A percentile compares a stretch with the other conserved stretches of the same genome.
phyloP scores from a whole-genome alignment of 73 alveolate species.

The Paramecium caudatum region DNA sequence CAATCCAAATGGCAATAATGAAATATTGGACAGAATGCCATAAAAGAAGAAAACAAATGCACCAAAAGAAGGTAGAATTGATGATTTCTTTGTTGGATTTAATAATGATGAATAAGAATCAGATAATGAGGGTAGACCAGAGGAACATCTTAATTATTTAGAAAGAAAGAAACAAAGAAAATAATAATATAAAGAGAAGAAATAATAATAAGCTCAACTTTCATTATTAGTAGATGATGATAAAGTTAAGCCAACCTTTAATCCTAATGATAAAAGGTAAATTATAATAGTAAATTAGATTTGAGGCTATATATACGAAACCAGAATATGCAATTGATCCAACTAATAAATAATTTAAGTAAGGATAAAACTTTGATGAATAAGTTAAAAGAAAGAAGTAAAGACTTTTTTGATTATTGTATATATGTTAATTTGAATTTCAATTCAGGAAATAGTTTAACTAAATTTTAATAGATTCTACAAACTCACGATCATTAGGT shows the following conservation, averaged over 20 bases:
- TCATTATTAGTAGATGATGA: constrained; percentile 86
- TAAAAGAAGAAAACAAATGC: constrained; percentile 3
- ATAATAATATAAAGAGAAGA: constrained; percentile 77
- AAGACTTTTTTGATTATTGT: constrained; percentile 54
- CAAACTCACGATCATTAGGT: neutral
- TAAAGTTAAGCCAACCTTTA: constrained; percentile 76
- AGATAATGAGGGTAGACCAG: constrained; percentile 79
- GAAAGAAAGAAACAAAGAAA: constrained; percentile 41
- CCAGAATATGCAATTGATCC: constrained; percentile 94
- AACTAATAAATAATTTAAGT: constrained; percentile 81
- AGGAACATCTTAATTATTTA: constrained; percentile 77
- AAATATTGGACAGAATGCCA: constrained; percentile 27
- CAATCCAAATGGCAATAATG: constrained; percentile 48
- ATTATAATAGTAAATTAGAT: constrained; percentile 45
- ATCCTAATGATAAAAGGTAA: constrained; percentile 88
- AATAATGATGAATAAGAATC: constrained; percentile 82
- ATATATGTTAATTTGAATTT: no score
- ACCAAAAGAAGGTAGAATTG: constrained; percentile 38
- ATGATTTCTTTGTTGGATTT: constrained; percentile 68
- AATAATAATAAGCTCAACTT: constrained; percentile 72
- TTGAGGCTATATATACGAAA: constrained; percentile 78
- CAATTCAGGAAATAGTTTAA: no score
- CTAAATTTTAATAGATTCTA: neutral
- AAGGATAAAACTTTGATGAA: constrained; percentile 10
- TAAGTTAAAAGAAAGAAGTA: constrained; percentile 24